Evolutionary conservation across 2,329 filamentous ascomycete species (phyloP), one percentile per base, ranked within the genome.

Genomic region (Neocatenulostroma microsporum): DNA sequence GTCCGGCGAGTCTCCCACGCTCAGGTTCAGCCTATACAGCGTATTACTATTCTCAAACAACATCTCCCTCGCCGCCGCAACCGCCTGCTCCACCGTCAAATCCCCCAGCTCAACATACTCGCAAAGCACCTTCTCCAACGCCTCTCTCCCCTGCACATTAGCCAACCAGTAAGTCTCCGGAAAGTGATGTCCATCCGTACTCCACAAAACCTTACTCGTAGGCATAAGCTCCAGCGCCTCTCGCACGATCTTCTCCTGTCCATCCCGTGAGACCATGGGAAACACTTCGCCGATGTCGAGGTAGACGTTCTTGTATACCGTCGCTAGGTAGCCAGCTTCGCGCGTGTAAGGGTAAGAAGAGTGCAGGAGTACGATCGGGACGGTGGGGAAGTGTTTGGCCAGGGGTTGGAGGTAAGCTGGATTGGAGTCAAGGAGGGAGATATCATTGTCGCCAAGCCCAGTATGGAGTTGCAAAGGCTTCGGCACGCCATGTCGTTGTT

Each of bases 401-500:
- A 93, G 74, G 0, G 70, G 63, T 51, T 93, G 84, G 17, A 94
- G 63, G 48, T 83, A 78, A 1, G 83, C 75, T 1, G 86, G 84
- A 27, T 85, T 89, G 0, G 84, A 74, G 34, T 72, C 73, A 3
- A 75, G 64, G 18, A 93, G 64, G 4, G 69, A 73, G 34, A 91
- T 81, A 50, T 91, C 84, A 47, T 80, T 83, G 53, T 91, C 85
- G 1, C 85, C 84, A 0, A 91, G 68, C 0, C 84, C 84, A 0
- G 84, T 91, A 51, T 93, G 85, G 46, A 94, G 82, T 52, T 93
- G 85, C 10, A 93, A 66, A 0, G 84, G 83, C 55, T 89, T 91
- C 39, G 73, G 74, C 3, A 50, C 49, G 20, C 61, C 60, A 3
- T 55, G 56, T n/a, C n/a, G n/a, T 13, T 56, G 57, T 21, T 64